Evolutionary conservation across 371 early-diverging fungal genomes (phyloP).

Genomic region (Enterospora canceri): DNA sequence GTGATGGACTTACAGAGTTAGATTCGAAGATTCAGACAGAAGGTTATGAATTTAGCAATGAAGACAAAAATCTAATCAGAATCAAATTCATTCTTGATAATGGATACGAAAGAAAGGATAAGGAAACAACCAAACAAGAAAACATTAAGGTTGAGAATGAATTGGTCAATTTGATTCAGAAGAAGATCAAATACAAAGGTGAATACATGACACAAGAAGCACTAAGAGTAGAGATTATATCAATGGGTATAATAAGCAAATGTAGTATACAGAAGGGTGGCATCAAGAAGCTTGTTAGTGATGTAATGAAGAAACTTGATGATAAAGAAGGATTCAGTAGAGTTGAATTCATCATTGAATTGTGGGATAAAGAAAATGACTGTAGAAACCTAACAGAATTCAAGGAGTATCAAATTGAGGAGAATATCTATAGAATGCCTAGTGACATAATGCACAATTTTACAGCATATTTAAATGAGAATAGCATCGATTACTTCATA

Average conservation of each 20-base stretch:
- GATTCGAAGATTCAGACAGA: not conserved
- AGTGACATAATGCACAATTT: not conserved
- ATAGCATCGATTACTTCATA: not conserved
- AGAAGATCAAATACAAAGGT: conserved; percentile 22
- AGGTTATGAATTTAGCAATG: not conserved
- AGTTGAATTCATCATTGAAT: conserved; percentile 22
- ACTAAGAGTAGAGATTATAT: conserved; percentile 26
- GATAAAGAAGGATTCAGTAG: conserved; percentile 35
- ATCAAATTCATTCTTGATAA: conserved; percentile 38
- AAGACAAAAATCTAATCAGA: not conserved
- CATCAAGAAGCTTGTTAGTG: conserved; percentile 43
- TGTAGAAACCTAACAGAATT: not conserved
- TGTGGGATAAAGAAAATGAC: not conserved
- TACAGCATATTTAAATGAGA: not conserved
- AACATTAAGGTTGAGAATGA: conserved; percentile 31
- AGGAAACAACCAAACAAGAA: conserved; percentile 41
- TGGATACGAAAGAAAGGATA: conserved; percentile 48
- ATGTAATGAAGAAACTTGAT: conserved; percentile 39
- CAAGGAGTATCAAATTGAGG: not conserved
- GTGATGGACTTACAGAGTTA: not conserved
- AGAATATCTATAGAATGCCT: not conserved
- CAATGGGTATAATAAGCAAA: conserved; percentile 18
- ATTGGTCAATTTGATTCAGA: conserved; percentile 36
- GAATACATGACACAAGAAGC: conserved; percentile 10
- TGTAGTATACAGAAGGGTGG: conserved; percentile 11